Evolutionary conservation across 1,139 yeast genomes (phyloP).

Genomic region (Blastobotrys serpentis): DNA sequence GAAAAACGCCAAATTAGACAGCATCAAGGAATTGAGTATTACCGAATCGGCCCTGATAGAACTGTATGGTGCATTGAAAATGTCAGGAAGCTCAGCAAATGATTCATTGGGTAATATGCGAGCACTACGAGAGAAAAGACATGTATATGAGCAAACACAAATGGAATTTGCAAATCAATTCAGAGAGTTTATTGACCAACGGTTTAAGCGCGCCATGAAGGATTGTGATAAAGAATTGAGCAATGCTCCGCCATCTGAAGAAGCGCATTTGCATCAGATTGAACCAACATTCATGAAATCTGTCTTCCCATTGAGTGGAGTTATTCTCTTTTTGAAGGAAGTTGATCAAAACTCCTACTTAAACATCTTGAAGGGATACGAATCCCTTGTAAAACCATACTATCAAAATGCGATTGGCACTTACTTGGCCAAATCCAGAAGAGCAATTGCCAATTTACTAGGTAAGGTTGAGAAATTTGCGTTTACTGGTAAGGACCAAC

Average conservation of each 20-base stretch:
- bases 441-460: conserved; percentile 17
- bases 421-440: conserved; percentile 37
- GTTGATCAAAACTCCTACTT: conserved; percentile 44
- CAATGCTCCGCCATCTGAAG: conserved; percentile 18
- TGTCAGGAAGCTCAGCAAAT: conserved; percentile 34
- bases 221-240: conserved; percentile 22
- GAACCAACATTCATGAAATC: conserved; percentile 24
- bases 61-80: conserved; percentile 55
- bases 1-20: conserved; percentile 50
- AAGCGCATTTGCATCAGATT: conserved; percentile 23
- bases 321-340: conserved; percentile 65
- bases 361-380: conserved; percentile 40
- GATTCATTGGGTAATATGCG: conserved; percentile 64
- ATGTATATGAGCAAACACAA: conserved; percentile 59
- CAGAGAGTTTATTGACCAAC: conserved; percentile 45
- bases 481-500: conserved; percentile 17
- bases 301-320: conserved; percentile 56
- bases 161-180: conserved; percentile 52
- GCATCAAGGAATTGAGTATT: conserved; percentile 45
- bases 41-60: conserved; percentile 61
- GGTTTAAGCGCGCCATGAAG: conserved; percentile 40
- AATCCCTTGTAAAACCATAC: conserved; percentile 28
- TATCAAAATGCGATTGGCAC: conserved; percentile 33
- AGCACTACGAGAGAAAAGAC: conserved; percentile 69
- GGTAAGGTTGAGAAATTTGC: conserved; percentile 28